phyloP scores from a whole-genome alignment of 345 rosid species.

The Boechera stricta region DNA sequence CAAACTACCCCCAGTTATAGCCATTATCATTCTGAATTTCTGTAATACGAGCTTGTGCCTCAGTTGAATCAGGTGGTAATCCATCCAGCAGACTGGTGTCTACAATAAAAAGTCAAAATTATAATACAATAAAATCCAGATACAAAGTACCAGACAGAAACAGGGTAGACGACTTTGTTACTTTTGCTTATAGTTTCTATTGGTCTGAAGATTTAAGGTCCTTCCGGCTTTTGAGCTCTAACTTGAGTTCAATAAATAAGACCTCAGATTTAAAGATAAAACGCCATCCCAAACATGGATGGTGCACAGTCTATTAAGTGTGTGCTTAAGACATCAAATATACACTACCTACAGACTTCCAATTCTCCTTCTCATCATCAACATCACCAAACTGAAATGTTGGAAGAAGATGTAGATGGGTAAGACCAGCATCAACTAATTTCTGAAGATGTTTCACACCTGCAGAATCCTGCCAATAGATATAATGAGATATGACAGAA shows the following conservation, averaged over 20 bases:
- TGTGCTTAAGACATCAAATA: conserved; percentile 28
- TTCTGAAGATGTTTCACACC: conserved; percentile 78
- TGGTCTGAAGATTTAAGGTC: background rate
- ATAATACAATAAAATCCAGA: conserved; percentile 7
- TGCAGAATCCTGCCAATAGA: conserved; percentile 71
- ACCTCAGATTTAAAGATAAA: background rate
- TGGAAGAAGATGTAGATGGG: conserved; percentile 91
- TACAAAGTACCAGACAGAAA: conserved; percentile 17
- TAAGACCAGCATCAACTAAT: conserved; percentile 84
- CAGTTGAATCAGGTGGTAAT: conserved; percentile 77
- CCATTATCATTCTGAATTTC: conserved; percentile 80
- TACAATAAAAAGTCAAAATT: conserved; percentile 46
- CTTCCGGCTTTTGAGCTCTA: conserved; percentile 10
- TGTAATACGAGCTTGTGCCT: conserved; percentile 78
- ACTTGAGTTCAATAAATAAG: conserved; percentile 22
- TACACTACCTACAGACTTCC: conserved; percentile 78
- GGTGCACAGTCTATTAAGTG: conserved; percentile 6
- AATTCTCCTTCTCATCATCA: conserved; percentile 80
- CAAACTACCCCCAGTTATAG: conserved; percentile 94
- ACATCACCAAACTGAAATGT: conserved; percentile 87
- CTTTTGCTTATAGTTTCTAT: conserved; percentile 11
- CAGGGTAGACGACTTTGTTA: conserved; percentile 11
- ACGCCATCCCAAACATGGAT: background rate
- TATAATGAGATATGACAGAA: conserved; percentile 26
- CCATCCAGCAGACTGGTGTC: conserved; percentile 68